These are phyloP conservation scores for Arabis hirsuta DNA, from an alignment of 345 rosid species.

Conservation along the genomic window DNA sequence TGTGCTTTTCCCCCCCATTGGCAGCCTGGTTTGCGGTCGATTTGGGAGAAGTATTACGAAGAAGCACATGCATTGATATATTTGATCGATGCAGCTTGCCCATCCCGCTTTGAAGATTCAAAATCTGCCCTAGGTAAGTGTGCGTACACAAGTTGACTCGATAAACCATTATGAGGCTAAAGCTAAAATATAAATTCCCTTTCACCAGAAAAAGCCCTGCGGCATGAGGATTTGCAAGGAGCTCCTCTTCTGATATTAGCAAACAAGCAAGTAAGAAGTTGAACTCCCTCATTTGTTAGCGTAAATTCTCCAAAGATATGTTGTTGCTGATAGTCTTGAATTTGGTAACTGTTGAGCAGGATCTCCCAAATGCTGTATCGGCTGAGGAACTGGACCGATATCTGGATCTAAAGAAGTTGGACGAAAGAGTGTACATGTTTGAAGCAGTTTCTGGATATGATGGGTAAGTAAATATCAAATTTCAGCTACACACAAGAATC, in stretches of 20 bases:
- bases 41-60: slow-evolving; percentile 99
- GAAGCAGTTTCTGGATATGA: slow-evolving; percentile 95
- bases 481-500: neutral
- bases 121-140: slow-evolving; percentile 86
- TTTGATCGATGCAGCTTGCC: slow-evolving; percentile 92
- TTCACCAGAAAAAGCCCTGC: slow-evolving; percentile 80
- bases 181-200: neutral
- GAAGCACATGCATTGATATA: slow-evolving; percentile 95
- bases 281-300: neutral
- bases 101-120: slow-evolving; percentile 93
- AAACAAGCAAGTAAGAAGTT: slow-evolving; percentile 79
- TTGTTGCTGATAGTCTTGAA: slow-evolving; percentile 19
- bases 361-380: slow-evolving; percentile 84
- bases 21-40: slow-evolving; percentile 95
- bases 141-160: neutral
- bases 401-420: slow-evolving; percentile 91
- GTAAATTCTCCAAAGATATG: neutral
- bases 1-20: slow-evolving; percentile 18
- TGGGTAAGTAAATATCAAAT: slow-evolving; percentile 58
- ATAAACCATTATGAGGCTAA: slow-evolving; percentile 13
- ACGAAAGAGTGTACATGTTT: slow-evolving; percentile 86
- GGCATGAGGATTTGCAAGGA: slow-evolving; percentile 95
- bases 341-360: slow-evolving; percentile 53
- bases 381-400: slow-evolving; percentile 85
- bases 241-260: slow-evolving; percentile 94